Percentiles rank a stretch among this genome's conserved stretches.
Evolutionary conservation across 78 protist genomes (phyloP).

Genomic region (Pirum gemmata): DNA sequence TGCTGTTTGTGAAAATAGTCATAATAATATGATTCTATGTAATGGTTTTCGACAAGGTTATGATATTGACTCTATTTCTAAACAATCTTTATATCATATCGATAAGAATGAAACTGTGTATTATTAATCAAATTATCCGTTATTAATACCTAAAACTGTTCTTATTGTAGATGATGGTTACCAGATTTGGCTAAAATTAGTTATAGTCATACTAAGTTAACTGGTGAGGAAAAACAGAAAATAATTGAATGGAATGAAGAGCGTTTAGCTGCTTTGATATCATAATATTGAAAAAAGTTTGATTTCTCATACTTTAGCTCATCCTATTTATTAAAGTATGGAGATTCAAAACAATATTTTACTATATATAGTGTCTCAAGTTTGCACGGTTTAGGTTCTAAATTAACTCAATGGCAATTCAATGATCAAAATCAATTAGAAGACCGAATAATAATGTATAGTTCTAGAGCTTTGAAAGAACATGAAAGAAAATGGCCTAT

Average conservation of each 20-base stretch:
- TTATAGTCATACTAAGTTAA: not conserved
- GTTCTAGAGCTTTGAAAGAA: not conserved
- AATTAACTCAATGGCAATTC: not conserved
- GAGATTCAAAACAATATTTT: too few relatives aligned
- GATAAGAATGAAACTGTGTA: not conserved
- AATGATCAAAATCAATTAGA: not conserved
- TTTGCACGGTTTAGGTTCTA: not conserved
- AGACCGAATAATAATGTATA: not conserved
- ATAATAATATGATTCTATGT: too few relatives aligned
- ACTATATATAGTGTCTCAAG: not conserved
- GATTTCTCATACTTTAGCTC: not conserved
- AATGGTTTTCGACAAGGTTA: too few relatives aligned
- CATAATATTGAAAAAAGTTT: not conserved
- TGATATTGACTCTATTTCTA: too few relatives aligned
- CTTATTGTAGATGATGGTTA: not conserved
- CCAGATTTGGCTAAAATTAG: not conserved
- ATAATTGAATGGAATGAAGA: not conserved
- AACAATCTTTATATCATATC: too few relatives aligned
- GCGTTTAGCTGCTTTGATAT: not conserved
- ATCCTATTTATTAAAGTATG: not conserved
- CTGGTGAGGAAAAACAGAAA: not conserved
- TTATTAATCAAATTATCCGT: too few relatives aligned
- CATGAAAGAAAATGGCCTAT: not conserved
- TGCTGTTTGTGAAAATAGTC: too few relatives aligned
- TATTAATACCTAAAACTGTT: not conserved